Evolutionary conservation across 768 basidiomycete species (phyloP), one percentile per base, ranked within the genome.

Genomic region (Collybia sp.): DNA sequence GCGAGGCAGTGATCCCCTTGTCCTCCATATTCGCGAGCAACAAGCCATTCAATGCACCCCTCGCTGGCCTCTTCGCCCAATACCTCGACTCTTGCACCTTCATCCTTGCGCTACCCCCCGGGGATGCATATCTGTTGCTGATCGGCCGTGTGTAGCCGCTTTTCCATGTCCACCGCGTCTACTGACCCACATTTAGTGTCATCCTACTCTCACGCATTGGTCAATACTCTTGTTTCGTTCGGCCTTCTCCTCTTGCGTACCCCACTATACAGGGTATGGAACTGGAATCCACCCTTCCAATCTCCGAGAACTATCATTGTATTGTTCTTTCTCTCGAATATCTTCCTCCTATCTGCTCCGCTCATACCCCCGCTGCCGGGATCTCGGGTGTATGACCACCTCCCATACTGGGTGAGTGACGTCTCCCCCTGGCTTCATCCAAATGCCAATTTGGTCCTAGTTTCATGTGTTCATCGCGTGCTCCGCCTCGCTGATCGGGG

Each of bases 101-200:
- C 46, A 66, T 84, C 40, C 53, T 79, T 5, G 69, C 70, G 1
- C 70, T 82, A 0, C 88, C 87, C 0, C 74, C 83, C 0, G 86
- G 88, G 2, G 87, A 89, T 52, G 84, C 83, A 0, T 90, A 86
- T 55, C 69, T 80, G 25, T 87, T 90, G 61, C 71, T 82, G 53
- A 70, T 85, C 46, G 25, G 25, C 3, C 25, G 25, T 25, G 8
- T 25, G 25, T 8, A 25, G 25, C 25, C 25, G 25, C 4, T 25
- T 25, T 25, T 25, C 25, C 25, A 8, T 8, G 25, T 25, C 4
- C 25, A 37, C 20, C 30, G 25, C 25, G 8, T 25, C 25, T 8
- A 25, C 25, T 25, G 25, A 25, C 25, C 3, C 25, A 3, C 10
- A 37, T 18, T 37, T 51, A 86, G 83, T 79, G 13, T 71, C 72